Evolutionary conservation across 2,329 filamentous ascomycete genomes (phyloP), one percentile per base, ranked within the genome.

Genomic region (Aspergillus aculeatinus): DNA sequence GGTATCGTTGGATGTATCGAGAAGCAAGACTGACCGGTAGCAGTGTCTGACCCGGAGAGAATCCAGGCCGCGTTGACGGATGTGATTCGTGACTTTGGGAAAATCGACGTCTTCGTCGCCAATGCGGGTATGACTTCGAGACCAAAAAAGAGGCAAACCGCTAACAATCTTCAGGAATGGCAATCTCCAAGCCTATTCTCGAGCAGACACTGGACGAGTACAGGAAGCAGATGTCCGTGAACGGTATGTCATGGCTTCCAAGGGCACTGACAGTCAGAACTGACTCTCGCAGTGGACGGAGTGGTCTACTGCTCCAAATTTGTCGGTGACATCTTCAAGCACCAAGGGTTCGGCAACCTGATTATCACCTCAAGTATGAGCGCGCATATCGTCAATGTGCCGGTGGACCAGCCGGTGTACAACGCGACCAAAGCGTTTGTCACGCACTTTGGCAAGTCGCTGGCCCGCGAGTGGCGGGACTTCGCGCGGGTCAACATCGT

Each of bases 401-500:
- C 81, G 1, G 72, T 79, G 14, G 81, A 84, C 51, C 83, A 85
- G 66, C 80, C 83, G 1, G 80, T 83, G 12, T 86, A 86, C 70
- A 86, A 86, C 62, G 79, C 78, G 7, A 81, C 79, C 31, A 86
- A 86, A 67, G 83, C 84, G 0, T 83, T 79, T 27, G 78, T 85
- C 16, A 82, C 80, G 2, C 84, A 86, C 58, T 78, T 86, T 42
- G 82, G 82, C 52, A 85, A 84, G 68, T 81, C 77, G 1, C 73
- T 86, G 27, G 83, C 84, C 0, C 74, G 81, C 5, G 83, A 86
- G 63, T 86, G 84, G 84, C 73, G 81, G 12, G 81, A 83, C 3
- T 85, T 85, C 63, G 83, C 83, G 3, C 77, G 84, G 3, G 83
- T 85, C 29, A 86, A 86, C 65, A 77, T 82, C 49, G 80, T 86